These are phyloP conservation scores for Alternaria triticimaculans DNA, from an alignment of 2,329 filamentous ascomycete species.

Conservation along the genomic window DNA sequence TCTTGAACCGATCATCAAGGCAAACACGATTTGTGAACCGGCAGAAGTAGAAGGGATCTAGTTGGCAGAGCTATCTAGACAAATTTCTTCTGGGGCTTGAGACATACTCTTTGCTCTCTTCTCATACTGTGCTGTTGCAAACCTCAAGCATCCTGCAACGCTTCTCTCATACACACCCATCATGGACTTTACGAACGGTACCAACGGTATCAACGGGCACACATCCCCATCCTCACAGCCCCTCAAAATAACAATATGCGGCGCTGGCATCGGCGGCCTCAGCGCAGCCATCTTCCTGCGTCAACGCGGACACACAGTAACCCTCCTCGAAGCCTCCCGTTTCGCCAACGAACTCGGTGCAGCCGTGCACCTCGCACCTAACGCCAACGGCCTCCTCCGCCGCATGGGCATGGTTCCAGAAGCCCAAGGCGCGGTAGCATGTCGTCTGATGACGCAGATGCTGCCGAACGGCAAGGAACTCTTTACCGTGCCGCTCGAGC, in stretches of 20 bases:
- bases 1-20: not conserved
- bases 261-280: conserved; percentile 61
- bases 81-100: not conserved
- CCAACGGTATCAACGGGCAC: not conserved
- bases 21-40: not conserved
- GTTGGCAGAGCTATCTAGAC: not conserved
- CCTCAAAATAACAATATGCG: conserved; percentile 51
- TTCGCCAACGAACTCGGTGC: conserved; percentile 65
- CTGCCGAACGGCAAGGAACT: conserved; percentile 45
- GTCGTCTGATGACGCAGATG: conserved; percentile 47
- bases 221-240: conserved; percentile 10
- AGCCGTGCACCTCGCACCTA: conserved; percentile 68
- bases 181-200: conserved; percentile 27
- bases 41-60: not conserved
- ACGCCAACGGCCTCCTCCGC: conserved; percentile 64
- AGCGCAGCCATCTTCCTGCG: conserved; percentile 61
- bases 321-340: conserved; percentile 54
- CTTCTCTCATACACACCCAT: not conserved
- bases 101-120: not conserved
- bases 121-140: not conserved
- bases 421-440: conserved; percentile 46
- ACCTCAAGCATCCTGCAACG: not conserved
- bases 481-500: conserved; percentile 47
- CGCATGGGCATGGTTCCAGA: conserved; percentile 54
- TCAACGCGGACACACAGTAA: conserved; percentile 43